phyloP scores from a whole-genome alignment of 108 stramenopile genomes.

The Cyclotella sp. region DNA sequence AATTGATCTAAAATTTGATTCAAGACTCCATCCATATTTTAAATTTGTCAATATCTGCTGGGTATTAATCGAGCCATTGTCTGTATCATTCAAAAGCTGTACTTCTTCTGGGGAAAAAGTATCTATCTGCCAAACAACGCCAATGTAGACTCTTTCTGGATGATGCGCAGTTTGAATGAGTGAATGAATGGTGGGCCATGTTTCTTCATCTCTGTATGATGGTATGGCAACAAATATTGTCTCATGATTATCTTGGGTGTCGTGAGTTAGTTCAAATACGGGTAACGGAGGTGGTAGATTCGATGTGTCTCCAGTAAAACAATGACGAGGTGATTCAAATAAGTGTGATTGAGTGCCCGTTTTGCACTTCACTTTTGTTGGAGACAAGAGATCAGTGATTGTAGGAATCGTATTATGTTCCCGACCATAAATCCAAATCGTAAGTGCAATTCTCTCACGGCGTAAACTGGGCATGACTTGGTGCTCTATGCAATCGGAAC shows the following conservation, averaged over 20 bases:
- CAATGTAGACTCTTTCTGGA: constrained; percentile 73
- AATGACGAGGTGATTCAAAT: background rate
- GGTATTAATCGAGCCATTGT: background rate
- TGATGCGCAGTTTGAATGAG: constrained; percentile 62
- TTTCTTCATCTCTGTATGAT: constrained; percentile 85
- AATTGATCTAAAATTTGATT: constrained; percentile 51
- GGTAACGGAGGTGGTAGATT: constrained; percentile 33
- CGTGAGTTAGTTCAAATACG: background rate
- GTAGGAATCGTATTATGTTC: background rate
- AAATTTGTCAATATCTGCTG: background rate
- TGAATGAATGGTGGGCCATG: constrained; percentile 69
- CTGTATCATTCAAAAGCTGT: constrained; percentile 11
- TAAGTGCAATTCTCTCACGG: constrained; percentile 65
- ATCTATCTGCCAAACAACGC: constrained; percentile 76
- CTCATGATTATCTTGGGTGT: constrained; percentile 1
- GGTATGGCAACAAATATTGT: constrained; percentile 88
- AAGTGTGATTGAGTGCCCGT: background rate
- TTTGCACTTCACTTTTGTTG: background rate
- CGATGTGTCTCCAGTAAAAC: background rate
- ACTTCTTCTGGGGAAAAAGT: constrained; percentile 32
- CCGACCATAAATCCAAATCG: constrained; percentile 76
- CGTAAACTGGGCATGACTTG: constrained; percentile 68
- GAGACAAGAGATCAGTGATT: background rate
- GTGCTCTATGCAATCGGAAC: constrained; percentile 71
- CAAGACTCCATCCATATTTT: constrained; percentile 8